These are phyloP conservation scores for Podospora sp. DNA, from an alignment of 495 filamentous ascomycete genomes.

Conservation along the genomic window DNA sequence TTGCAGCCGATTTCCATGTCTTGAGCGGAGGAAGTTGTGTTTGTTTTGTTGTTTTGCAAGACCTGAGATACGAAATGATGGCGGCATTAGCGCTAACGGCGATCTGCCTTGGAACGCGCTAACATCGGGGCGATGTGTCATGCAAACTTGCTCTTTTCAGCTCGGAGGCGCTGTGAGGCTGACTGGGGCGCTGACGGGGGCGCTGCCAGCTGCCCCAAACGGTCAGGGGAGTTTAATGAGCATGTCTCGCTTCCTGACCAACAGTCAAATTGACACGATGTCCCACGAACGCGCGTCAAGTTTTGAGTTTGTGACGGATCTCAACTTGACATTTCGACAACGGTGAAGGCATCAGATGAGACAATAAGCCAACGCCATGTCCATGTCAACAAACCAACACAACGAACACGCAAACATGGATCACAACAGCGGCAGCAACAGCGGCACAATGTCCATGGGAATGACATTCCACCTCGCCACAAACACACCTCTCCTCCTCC, in stretches of 20 bases:
- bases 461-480: not conserved
- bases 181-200: no score
- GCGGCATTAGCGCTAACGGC: not conserved
- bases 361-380: not conserved
- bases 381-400: not conserved
- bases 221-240: not conserved
- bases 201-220: not conserved
- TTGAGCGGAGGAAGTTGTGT: not conserved
- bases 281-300: not conserved
- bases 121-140: not conserved
- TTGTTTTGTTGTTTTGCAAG: not conserved
- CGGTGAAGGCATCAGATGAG: no score
- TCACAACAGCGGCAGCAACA: not conserved
- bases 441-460: not conserved
- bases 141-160: not conserved
- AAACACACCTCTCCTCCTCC: slow-evolving; percentile 8
- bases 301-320: no score
- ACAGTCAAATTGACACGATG: not conserved
- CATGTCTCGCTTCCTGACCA: not conserved
- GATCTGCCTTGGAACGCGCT: not conserved
- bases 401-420: not conserved
- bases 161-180: not conserved
- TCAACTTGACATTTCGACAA: no score
- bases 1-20: not conserved
- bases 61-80: not conserved